Percentiles rank a stretch among this genome's conserved stretches.
Evolutionary conservation across 225 moss, liverwort and hornwort genomes (phyloP).

Genomic region (Neckera pumila): DNA sequence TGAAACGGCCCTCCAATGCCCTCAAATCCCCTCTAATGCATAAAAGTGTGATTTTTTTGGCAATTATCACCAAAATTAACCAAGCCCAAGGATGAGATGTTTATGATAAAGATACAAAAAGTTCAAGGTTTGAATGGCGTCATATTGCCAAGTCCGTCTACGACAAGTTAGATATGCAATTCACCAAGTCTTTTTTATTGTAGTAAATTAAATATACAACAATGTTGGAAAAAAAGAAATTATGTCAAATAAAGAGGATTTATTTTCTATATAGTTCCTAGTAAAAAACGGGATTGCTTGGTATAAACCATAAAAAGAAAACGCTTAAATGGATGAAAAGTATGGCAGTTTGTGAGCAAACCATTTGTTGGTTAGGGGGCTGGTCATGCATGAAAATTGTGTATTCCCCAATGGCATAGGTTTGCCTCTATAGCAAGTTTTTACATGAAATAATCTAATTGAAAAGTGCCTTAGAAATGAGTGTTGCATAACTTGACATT

Average conservation of each 20-base stretch:
- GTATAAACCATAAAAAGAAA: neutral
- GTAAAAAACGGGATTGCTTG: neutral
- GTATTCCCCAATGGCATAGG: neutral
- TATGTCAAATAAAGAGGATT: neutral
- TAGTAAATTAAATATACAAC: neutral
- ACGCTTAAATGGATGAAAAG: neutral
- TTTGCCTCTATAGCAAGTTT: rapidly evolving
- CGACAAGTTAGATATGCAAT: neutral
- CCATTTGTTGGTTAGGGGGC: neutral
- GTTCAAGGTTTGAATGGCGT: neutral
- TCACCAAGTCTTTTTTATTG: neutral
- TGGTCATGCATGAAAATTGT: neutral
- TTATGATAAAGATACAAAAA: neutral
- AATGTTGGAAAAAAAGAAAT: neutral
- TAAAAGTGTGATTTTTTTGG: neutral
- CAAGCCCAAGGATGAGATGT: rapidly evolving
- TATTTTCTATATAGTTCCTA: neutral
- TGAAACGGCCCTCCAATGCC: too few relatives aligned
- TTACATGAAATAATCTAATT: neutral
- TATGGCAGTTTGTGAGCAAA: neutral
- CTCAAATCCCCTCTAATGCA: too few relatives aligned
- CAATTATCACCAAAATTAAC: neutral
- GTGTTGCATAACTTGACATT: neutral
- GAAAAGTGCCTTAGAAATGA: neutral
- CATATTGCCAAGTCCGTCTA: neutral